These are phyloP conservation scores for Quercus aquifolioides DNA, from an alignment of 306 rosid species.

Conservation along the genomic window DNA sequence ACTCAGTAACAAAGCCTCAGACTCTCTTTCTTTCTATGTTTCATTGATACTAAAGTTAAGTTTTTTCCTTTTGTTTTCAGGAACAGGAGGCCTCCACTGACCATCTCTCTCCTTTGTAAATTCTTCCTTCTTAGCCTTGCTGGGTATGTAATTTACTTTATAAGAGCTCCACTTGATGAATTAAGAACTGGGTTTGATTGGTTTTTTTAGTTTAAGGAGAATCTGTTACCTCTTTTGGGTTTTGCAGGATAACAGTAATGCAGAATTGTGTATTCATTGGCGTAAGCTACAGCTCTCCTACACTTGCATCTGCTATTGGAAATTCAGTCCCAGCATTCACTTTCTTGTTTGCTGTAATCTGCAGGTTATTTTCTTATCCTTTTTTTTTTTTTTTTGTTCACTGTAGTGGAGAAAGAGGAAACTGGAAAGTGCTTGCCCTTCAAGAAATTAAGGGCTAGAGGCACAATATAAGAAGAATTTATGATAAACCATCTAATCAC, in stretches of 20 bases:
- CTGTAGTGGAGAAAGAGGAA: background rate
- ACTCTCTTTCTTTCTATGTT: background rate
- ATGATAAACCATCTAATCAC: background rate
- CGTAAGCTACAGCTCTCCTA: constrained; percentile 48
- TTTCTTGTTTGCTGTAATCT: constrained; percentile 37
- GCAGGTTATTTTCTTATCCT: constrained; percentile 18
- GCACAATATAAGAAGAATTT: background rate
- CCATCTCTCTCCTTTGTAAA: constrained; percentile 33
- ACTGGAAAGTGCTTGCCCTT: background rate
- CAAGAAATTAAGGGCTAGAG: background rate
- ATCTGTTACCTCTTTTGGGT: background rate
- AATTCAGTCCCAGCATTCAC: constrained; percentile 48
- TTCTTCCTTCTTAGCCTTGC: constrained; percentile 42
- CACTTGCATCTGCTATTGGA: constrained; percentile 55
- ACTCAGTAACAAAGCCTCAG: background rate
- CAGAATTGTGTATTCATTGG: constrained; percentile 50
- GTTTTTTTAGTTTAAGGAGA: background rate
- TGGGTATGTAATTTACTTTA: constrained; percentile 32
- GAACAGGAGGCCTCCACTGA: constrained; percentile 23
- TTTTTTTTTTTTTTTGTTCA: background rate
- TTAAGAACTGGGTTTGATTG: background rate
- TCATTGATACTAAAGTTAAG: background rate
- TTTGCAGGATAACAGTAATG: constrained; percentile 46
- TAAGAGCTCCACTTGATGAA: background rate
- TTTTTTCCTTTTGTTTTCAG: constrained; percentile 7